Evolutionary conservation across 2,329 filamentous ascomycete species (phyloP).

Genomic region (Macrophomina tecta): DNA sequence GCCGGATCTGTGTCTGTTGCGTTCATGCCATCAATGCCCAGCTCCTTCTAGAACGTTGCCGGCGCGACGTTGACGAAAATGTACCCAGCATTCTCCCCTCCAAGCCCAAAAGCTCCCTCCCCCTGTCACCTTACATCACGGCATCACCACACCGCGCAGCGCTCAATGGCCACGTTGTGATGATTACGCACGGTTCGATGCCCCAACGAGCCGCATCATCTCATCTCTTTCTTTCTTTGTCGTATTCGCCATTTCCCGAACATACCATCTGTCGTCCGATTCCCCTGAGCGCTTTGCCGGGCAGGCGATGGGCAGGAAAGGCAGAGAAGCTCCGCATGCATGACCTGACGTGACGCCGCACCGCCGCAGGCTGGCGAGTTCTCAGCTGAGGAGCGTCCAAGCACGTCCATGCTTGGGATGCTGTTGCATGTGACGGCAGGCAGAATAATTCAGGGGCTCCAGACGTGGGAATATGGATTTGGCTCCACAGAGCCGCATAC

Average conservation of each 20-base stretch:
- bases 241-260: neutral
- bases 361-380: neutral
- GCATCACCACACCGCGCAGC: neutral
- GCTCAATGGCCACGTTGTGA: neutral
- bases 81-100: neutral
- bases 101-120: neutral
- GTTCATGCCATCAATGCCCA: no score
- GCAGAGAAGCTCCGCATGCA: neutral
- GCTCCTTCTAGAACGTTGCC: no score
- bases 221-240: neutral
- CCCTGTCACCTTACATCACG: constrained; percentile 12
- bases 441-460: neutral
- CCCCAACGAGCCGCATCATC: neutral
- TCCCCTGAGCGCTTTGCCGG: neutral
- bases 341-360: neutral
- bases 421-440: neutral
- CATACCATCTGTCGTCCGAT: neutral
- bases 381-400: neutral
- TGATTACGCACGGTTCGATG: neutral
- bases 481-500: neutral
- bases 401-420: neutral
- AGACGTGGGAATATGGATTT: neutral
- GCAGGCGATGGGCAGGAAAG: no score
- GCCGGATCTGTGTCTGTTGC: no score
- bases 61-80: no score